Evolutionary conservation across 768 basidiomycete species (phyloP), one percentile per base, ranked within the genome.

Genomic region (Lactarius indigo): DNA sequence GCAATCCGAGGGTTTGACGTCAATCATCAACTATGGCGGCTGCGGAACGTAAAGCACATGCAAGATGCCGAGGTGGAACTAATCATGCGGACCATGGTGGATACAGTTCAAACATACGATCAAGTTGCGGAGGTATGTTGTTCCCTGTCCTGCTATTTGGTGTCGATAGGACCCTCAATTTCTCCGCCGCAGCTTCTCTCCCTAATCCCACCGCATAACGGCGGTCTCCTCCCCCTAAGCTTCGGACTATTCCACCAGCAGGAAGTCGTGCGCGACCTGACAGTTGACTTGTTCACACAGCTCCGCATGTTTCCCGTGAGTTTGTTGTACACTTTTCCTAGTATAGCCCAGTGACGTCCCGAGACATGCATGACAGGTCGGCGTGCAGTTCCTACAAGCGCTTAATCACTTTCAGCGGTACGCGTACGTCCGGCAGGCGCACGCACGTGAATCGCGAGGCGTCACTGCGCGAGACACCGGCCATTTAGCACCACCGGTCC

Each of bases 231-330:
- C 26, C 90, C 94, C 30, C 80, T 98, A 42, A 89, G 89, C 39
- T 95, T 97, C 75, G 90, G 92, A 12, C 79, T 98, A 7, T 97
- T 98, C 79, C 96, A 98, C 77, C 92, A 92, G 63, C 83, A 85
- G 58, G 86, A 93, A 70, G 72, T 79, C 8, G 85, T 95, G 39
- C 86, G 93, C 28, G 90, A 93, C 35, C 81, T 85, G 18, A 91
- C 93, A 0, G 85, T 98, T 37, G 91, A 94, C 65, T 80, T 97
- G 57, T 87, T 98, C 70, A 89, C 92, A 73, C 86, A 88, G 68
- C 74, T 98, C 42, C 86, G 93, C 57, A 77, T 80, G 30, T 88
- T 88, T 73, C 85, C 92, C 23, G 96, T 96, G 74, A 72, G 87
- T 77, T 55, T 57, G 54, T 33, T 26, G 2, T 59, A 57, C 72